Base-by-base conservation (phyloP, 1,284 basidiomycete genomes). In the Grifola frondosa region DNA sequence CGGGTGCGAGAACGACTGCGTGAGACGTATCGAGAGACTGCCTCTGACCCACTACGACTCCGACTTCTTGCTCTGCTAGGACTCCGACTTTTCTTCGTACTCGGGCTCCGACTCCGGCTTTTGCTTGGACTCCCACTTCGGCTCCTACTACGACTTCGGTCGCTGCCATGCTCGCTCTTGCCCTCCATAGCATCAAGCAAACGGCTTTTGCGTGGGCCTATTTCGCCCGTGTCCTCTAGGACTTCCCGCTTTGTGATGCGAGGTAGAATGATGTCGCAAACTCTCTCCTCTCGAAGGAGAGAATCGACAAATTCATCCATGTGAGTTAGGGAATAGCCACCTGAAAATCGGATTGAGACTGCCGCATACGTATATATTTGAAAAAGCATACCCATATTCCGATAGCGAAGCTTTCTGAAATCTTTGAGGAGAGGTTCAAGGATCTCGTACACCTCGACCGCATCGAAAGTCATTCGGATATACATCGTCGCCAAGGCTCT, bases 241-340 rank as follows among this genome's bases (percentile, higher is more conserved):
- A 92, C 84, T 42, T 84, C 79, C 15, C 97, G 80, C 69, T 88
- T 92, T 3, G 84, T 82, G 50, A 99, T 69, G 31, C 97, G 83
- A 5, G 97, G 97, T 36, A 99, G 70, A 55, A 98, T 98, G 56
- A 94, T 90, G 67, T 99, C 96, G 65, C 95, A 99, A 2, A 95
- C 95, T 47, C 95, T 80, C 50, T 98, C 95, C 62, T 97, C 84
- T 1, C 76, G 82, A 19, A 99, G 69, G 6, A 99, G 75, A 37
- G 82, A 74, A 66, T 98, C 86, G 40, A 95, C 77, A 61, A 93
- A 98, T 62, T 96, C 91, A 66, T 99, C 97, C 64, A 99, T 92
- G 56, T 84, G 88, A 13, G 88, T 85, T 32, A 99, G 67, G 0
- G 75, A 73, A 62, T 91, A 97, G 15, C 91, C 91, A 46, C 76